Evolutionary conservation across 208 protist genomes (phyloP).

Genomic region (Leptomonas pyrrhocoris): DNA sequence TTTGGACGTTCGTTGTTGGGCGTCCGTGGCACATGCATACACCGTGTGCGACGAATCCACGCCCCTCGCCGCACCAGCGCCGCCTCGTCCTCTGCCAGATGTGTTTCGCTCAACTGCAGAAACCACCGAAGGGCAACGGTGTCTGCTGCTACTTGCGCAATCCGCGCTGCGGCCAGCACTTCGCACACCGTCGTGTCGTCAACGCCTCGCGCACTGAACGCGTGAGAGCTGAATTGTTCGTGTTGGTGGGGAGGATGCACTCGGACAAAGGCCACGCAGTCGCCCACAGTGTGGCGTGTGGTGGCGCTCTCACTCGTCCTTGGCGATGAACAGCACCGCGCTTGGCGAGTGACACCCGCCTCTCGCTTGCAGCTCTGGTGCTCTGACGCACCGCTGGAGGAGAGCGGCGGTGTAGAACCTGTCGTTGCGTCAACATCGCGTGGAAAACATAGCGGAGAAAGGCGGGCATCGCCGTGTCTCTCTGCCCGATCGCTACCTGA

Average conservation of each 20-base stretch:
- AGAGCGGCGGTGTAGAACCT: no score
- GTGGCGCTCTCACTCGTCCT: not conserved
- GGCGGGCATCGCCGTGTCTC: no score
- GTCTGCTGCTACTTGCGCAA: not conserved
- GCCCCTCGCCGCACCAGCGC: constrained; percentile 30
- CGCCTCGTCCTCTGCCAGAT: constrained; percentile 22
- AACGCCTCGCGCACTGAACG: no score
- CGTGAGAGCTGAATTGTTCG: not conserved
- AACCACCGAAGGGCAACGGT: constrained; percentile 31
- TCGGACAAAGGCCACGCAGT: constrained; percentile 19
- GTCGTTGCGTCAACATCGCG: no score
- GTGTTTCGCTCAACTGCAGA: constrained; percentile 21
- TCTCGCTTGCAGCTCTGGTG: no score
- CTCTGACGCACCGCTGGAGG: no score
- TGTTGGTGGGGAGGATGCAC: not conserved
- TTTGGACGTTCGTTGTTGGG: not conserved
- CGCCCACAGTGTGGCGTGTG: not conserved
- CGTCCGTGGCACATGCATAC: not conserved
- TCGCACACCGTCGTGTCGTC: constrained; percentile 5
- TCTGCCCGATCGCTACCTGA: no score
- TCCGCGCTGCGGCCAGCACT: constrained; percentile 25
- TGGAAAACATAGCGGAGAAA: no score
- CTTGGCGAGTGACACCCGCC: not conserved
- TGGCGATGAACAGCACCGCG: constrained; percentile 1
- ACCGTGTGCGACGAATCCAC: constrained; percentile 9